Base-by-base conservation (phyloP, 192 early-diverging fungal species). In the Linnemannia elongata region DNA sequence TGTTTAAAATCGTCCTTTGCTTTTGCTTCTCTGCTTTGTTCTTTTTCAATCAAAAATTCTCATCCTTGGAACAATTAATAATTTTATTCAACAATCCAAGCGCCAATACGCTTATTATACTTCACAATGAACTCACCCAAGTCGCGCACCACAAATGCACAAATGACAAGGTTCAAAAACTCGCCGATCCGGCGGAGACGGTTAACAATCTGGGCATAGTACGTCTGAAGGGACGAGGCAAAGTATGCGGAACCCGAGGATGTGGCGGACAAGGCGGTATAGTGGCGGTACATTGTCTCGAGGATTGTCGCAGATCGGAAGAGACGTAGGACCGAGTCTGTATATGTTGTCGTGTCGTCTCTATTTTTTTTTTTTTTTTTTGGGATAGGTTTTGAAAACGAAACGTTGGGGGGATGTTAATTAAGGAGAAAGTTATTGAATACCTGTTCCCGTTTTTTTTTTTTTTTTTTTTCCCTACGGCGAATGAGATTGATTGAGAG, bases 81-180 rank as follows among this genome's bases (percentile, higher is more conserved):
- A 35, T 72, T 44, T 73, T 72, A 83, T 3, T 88, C 81, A 6
- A 27, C 68, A 36, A 88, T 75, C 77, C 81, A 82, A 41, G 75
- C 42, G 15, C 83, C 75, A 63, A 85, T 84, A 27, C 82, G 83
- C 54, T 90, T 90, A 27, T 87, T 74, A 74, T 90, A 90, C 74
- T 88, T 90, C 24, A 74, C 63, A 60, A 80, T 76, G 36, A 90
- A 81, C 66, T 86, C 80, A 15, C 87, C 81, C 3, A 90, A 63
- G 69, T 90, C 89, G n/a, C 78, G 76, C 39, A 90, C 74, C 9
- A 90, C 89, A 76, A 90, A 90, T n/a, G 83, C 74, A 76, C 89
- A 90, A 20, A 90, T 71, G 4, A 88, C 87, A 74, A 83, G 73
- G 66, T 85, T 76, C 35, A 88, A 76, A 72, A 88, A 90, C 15